Evolutionary conservation across 768 basidiomycete species (phyloP).

Genomic region (Tricholoma matsutake): DNA sequence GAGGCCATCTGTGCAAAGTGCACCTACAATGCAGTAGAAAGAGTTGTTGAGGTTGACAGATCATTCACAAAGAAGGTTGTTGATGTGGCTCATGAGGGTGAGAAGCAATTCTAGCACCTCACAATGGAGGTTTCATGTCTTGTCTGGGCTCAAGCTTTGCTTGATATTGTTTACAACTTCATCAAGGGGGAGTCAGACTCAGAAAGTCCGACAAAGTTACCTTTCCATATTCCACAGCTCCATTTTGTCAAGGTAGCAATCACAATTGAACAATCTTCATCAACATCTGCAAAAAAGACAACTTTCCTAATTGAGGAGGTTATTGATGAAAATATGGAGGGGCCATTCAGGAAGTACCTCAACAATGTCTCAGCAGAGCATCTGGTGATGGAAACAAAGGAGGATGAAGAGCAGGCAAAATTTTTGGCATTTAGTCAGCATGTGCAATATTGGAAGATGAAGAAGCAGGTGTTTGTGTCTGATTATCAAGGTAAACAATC

Average conservation of each 20-base stretch:
- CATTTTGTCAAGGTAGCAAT: constrained; percentile 5
- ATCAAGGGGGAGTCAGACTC: not conserved
- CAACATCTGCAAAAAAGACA: not conserved
- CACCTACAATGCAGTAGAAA: constrained; percentile 2
- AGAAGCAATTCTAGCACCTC: constrained; percentile 3
- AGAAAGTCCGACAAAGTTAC: not conserved
- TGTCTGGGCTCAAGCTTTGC: too few relatives aligned
- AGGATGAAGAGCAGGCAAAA: not conserved
- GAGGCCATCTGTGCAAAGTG: constrained; percentile 5
- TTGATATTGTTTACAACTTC: not conserved
- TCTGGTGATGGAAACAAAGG: constrained; percentile 1
- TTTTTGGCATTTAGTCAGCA: constrained; percentile 14
- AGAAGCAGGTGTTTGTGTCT: constrained; percentile 21
- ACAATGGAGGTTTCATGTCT: not conserved
- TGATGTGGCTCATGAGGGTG: constrained; percentile 3
- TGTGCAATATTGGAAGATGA: constrained; percentile 19
- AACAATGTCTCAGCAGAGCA: too few relatives aligned
- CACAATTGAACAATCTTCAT: constrained; percentile 1
- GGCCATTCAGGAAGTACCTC: too few relatives aligned
- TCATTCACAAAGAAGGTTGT: not conserved
- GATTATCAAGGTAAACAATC: constrained; percentile 7
- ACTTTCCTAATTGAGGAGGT: constrained; percentile 8
- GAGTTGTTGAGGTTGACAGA: constrained; percentile 2
- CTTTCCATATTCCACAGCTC: constrained; percentile 8
- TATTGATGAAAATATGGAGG: constrained; percentile 1